Conservation (phyloP, 2,329 filamentous ascomycete genomes). For the Sordariomycetes sp. region DNA sequence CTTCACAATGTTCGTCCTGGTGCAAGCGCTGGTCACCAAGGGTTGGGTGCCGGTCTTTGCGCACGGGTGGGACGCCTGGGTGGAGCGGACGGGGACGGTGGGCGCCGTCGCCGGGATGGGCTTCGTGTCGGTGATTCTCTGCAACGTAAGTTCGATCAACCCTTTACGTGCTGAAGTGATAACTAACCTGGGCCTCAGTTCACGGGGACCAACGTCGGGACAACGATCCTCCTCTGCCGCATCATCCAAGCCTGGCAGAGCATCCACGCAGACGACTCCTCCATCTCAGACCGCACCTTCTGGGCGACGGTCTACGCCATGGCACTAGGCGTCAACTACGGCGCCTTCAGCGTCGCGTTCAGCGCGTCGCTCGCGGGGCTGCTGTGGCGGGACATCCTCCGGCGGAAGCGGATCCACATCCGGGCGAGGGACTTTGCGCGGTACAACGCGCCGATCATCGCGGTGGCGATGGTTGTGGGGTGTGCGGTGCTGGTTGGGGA, state of each 20-base stretch:
- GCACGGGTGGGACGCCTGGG: conserved; percentile 65
- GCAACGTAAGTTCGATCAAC: conserved; percentile 47
- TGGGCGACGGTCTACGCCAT: conserved; percentile 68
- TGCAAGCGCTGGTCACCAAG: conserved; percentile 61
- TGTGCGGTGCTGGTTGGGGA: conserved; percentile 51
- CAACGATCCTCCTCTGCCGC: conserved; percentile 61
- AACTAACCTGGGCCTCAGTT: conserved; percentile 36
- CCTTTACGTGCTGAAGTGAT: too few relatives aligned
- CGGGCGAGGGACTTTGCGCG: conserved; percentile 53
- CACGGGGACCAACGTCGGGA: conserved; percentile 67
- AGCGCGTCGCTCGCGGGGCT: conserved; percentile 62
- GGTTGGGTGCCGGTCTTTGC: conserved; percentile 68
- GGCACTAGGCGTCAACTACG: conserved; percentile 66
- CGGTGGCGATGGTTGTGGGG: conserved; percentile 55
- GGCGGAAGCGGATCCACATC: conserved; percentile 57
- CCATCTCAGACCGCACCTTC: conserved; percentile 55
- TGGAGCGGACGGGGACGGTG: conserved; percentile 55
- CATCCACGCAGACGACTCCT: conserved; percentile 38
- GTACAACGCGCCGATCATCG: conserved; percentile 61
- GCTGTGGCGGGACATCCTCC: conserved; percentile 61
- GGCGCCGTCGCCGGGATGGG: conserved; percentile 64
- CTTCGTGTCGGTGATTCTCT: conserved; percentile 59
- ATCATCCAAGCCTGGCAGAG: conserved; percentile 58
- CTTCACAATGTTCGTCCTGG: conserved; percentile 64
- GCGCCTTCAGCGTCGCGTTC: conserved; percentile 63